Conservation (phyloP, 768 basidiomycete genomes). For the Daedaleopsis nitida region DNA sequence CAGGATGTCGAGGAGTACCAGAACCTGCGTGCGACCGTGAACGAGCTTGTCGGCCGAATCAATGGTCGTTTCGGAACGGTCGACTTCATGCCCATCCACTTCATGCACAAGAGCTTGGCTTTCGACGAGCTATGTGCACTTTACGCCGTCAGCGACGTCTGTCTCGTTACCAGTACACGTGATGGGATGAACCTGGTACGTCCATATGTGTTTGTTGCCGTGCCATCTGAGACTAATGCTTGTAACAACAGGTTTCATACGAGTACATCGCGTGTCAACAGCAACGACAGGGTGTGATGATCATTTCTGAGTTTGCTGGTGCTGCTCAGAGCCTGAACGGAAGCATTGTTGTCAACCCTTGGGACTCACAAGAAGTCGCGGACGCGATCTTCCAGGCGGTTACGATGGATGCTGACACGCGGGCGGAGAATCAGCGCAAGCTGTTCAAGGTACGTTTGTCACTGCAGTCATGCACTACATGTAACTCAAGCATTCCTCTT, state of each 20-base stretch:
- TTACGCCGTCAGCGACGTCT: constrained; percentile 95
- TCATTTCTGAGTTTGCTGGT: constrained; percentile 97
- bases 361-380: constrained; percentile 98
- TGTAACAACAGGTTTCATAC: constrained; percentile 78
- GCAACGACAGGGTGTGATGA: constrained; percentile 92
- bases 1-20: constrained; percentile 99
- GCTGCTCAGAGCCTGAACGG: constrained; percentile 96
- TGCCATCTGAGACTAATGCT: neutral
- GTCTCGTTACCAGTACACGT: constrained; percentile 90
- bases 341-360: constrained; percentile 95
- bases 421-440: constrained; percentile 94
- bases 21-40: constrained; percentile 92
- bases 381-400: constrained; percentile 97
- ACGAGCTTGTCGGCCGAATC: constrained; percentile 97
- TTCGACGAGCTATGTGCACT: constrained; percentile 98
- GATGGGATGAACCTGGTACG: constrained; percentile 99
- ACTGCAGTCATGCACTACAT: neutral
- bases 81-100: constrained; percentile 99
- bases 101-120: constrained; percentile 93
- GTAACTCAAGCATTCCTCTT: neutral
- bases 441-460: constrained; percentile 69
- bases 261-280: constrained; percentile 98
- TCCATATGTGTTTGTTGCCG: constrained; percentile 32
- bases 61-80: constrained; percentile 99
- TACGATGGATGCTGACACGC: constrained; percentile 77